Conservation (phyloP, 768 basidiomycete species). For the Russula olivacea region DNA sequence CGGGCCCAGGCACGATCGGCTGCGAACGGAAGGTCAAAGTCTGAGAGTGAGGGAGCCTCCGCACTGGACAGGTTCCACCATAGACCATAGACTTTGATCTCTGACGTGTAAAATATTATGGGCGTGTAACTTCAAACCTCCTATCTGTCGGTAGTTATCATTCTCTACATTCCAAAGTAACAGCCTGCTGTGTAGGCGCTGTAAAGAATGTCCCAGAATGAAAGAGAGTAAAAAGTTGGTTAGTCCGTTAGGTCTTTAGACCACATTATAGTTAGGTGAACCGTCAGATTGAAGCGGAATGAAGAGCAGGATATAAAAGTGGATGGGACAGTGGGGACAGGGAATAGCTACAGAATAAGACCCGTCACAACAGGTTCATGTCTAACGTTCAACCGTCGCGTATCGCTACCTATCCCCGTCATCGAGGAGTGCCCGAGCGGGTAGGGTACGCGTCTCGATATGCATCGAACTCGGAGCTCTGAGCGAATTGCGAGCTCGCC, state of each 20-base stretch:
- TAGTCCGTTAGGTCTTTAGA: constrained; percentile 5
- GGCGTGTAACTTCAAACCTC: neutral
- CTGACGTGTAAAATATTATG: too few species aligned
- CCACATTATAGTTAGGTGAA: neutral
- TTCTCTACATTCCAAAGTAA: neutral
- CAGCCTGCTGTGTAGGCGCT: constrained; percentile 2
- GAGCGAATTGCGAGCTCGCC: constrained; percentile 22
- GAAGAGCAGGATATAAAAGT: neutral
- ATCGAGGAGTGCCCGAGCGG: constrained; percentile 27
- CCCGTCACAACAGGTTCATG: neutral
- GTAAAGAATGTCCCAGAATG: constrained; percentile 12
- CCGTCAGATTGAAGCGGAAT: neutral
- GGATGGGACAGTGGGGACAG: neutral
- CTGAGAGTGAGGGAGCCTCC: constrained; percentile 28
- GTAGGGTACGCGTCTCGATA: constrained; percentile 30
- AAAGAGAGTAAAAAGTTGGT: neutral
- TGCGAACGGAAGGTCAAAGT: constrained; percentile 27
- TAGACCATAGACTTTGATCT: neutral
- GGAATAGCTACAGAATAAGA: constrained; percentile 2
- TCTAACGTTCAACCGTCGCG: constrained; percentile 5
- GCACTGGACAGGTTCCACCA: constrained; percentile 39
- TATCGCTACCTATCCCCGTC: constrained; percentile 7
- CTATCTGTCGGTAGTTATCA: neutral
- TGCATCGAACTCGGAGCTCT: constrained; percentile 36
- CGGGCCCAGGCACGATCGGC: constrained; percentile 30